phyloP scores from a whole-genome alignment of 345 rosid genomes.

The Euphorbia pulcherrima region DNA sequence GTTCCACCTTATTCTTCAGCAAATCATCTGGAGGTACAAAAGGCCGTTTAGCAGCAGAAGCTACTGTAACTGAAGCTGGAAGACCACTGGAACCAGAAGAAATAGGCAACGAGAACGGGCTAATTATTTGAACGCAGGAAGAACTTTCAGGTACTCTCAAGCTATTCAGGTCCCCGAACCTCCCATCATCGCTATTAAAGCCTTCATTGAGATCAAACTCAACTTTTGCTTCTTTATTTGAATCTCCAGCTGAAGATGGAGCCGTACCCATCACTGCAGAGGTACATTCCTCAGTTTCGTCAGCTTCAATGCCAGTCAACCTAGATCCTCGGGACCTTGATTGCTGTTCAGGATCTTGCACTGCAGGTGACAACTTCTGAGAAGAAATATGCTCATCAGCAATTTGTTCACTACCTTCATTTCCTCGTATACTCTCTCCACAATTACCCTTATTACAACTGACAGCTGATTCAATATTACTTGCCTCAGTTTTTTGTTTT shows the following conservation, averaged over 20 bases:
- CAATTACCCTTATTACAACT: conserved; percentile 30
- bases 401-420: conserved; percentile 19
- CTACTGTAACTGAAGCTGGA: conserved; percentile 67
- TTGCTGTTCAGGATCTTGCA: conserved; percentile 31
- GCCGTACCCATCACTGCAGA: conserved; percentile 26
- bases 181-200: conserved; percentile 53
- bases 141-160: conserved; percentile 33
- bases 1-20: conserved; percentile 53
- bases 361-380: conserved; percentile 13
- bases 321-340: conserved; percentile 31
- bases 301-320: conserved; percentile 32
- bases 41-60: conserved; percentile 84
- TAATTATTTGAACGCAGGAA: conserved; percentile 36
- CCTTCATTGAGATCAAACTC: conserved; percentile 90
- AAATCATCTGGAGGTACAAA: conserved; percentile 80
- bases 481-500: conserved; percentile 28
- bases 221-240: conserved; percentile 52
- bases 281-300: conserved; percentile 43
- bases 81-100: conserved; percentile 45
- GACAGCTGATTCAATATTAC: conserved; percentile 28
- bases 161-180: conserved; percentile 38
- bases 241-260: conserved; percentile 30
- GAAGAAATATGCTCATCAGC: conserved; percentile 9
- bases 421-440: conserved; percentile 25
- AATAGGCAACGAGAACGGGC: conserved; percentile 37